These are phyloP conservation scores for Cryomyces minteri DNA, from an alignment of 495 filamentous ascomycete genomes.

Conservation along the genomic window DNA sequence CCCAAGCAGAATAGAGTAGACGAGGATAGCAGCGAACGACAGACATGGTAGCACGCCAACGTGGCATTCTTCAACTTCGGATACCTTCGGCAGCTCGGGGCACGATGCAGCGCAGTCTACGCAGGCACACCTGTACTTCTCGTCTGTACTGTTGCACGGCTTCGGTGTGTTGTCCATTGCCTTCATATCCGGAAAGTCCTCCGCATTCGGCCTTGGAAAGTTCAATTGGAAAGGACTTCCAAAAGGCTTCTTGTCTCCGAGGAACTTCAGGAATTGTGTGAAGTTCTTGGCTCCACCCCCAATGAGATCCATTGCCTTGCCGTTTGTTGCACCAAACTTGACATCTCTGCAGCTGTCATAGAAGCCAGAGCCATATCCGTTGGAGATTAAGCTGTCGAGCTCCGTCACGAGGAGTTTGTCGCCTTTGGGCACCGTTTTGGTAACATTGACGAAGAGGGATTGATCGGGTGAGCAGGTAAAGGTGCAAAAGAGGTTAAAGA, in stretches of 20 bases:
- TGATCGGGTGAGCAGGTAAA: conserved; percentile 97
- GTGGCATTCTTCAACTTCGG: conserved; percentile 47
- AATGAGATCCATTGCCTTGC: conserved; percentile 83
- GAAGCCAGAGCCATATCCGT: conserved; percentile 74
- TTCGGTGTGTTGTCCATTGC: conserved; percentile 48
- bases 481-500: conserved; percentile 93
- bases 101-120: conserved; percentile 80
- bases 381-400: conserved; percentile 74
- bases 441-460: conserved; percentile 88
- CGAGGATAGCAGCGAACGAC: conserved; percentile 76
- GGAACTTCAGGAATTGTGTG: conserved; percentile 62
- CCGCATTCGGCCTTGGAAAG: conserved; percentile 42
- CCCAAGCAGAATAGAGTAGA: conserved; percentile 58
- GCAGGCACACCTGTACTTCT: conserved; percentile 75
- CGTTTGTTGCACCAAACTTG: conserved; percentile 86
- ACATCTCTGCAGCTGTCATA: conserved; percentile 97
- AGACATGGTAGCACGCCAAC: conserved; percentile 79
- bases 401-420: conserved; percentile 65
- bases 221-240: conserved; percentile 97
- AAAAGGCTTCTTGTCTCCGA: conserved; percentile 75
- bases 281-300: conserved; percentile 91
- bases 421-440: conserved; percentile 43
- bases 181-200: conserved; percentile 43
- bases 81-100: conserved; percentile 55
- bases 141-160: conserved; percentile 74